Percentiles rank a stretch among this genome's conserved stretches.
Evolutionary conservation across 768 basidiomycete species (phyloP).

Genomic region (Cyathus striatus): DNA sequence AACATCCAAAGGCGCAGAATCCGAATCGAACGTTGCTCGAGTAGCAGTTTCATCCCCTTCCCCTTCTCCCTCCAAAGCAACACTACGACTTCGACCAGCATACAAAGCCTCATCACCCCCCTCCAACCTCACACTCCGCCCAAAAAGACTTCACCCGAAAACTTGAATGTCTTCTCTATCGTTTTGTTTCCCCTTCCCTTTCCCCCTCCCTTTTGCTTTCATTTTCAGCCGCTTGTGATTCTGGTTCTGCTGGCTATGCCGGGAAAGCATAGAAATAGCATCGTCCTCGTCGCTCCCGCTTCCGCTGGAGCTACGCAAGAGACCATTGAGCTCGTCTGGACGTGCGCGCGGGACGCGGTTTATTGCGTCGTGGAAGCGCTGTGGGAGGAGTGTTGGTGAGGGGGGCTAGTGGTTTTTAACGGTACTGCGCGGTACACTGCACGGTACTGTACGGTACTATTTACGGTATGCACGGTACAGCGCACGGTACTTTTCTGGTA

Average conservation of each 20-base stretch:
- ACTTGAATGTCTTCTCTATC: no score
- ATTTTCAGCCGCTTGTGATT: conserved; percentile 14
- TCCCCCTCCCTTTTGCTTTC: conserved; percentile 8
- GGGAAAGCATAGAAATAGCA: conserved; percentile 65
- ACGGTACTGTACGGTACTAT: no score
- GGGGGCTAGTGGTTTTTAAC: no score
- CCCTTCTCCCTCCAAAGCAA: no score
- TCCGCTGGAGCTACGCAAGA: conserved; percentile 22
- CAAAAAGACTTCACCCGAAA: conserved; percentile 70
- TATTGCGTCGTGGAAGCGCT: conserved; percentile 2
- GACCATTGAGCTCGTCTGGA: conserved; percentile 32
- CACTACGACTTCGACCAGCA: no score
- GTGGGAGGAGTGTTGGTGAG: no score
- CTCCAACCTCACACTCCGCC: conserved; percentile 55
- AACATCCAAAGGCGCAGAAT: conserved; percentile 61
- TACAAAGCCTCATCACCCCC: conserved; percentile 39
- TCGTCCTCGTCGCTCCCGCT: conserved; percentile 55
- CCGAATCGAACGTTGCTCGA: conserved; percentile 55
- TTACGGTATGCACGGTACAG: no score
- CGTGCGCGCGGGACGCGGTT: conserved; percentile 31
- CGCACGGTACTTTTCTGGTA: no score
- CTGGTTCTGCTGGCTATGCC: conserved; percentile 31
- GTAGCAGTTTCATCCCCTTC: conserved; percentile 10
- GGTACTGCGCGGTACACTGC: no score
- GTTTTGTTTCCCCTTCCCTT: conserved; percentile 31